Evolutionary conservation across 441 rosid genomes (phyloP), one percentile per base, ranked within the genome.

Genomic region (Pelargonium hybrid): DNA sequence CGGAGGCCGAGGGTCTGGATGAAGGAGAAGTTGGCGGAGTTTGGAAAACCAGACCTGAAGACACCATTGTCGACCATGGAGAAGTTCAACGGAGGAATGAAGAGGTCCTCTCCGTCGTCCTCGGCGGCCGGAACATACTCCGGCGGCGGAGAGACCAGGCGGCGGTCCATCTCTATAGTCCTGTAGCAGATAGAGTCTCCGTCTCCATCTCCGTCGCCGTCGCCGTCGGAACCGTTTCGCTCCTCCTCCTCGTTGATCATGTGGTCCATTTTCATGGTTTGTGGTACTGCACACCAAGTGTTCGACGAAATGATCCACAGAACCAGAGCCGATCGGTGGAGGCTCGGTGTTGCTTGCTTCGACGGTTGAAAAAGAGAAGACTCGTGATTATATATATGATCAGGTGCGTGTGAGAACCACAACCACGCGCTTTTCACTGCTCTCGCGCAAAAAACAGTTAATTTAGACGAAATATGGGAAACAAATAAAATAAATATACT

Each of bases 41-140:
- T 86, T 0, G 93, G 93, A 69, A 86, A 88, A 66, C 93, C 93
- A 5, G 93, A 86, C 85, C 93, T 79, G 86, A 88, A 88, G 47
- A 88, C 76, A 73, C 93, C 93, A 56, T 84, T 84, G 67, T 88
- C 90, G 52, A 88, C 93, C 87, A 86, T 84, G 11, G 93, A 71
- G 73, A 88, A 88, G 83, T 88, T 88, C 62, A 86, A 78, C 9
- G 93, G 93, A 6, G 93, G 93, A 10, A 78, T 83, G 74, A 84
- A 71, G 78, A 50, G 80, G 65, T 9, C 18, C 34, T 74, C 77
- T 0, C 25, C 69, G 14, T 86, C 88, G 6, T 82, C 92, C 0
- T 78, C 87, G 71, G 82, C 21, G 68, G 76, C 59, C 7, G 78
- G 82, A 17, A 74, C 20, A 9, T 70, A 13, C 2, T 74, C 48